Conservation (phyloP, 23 red algal genomes). For the Gracilaria domingensis region DNA sequence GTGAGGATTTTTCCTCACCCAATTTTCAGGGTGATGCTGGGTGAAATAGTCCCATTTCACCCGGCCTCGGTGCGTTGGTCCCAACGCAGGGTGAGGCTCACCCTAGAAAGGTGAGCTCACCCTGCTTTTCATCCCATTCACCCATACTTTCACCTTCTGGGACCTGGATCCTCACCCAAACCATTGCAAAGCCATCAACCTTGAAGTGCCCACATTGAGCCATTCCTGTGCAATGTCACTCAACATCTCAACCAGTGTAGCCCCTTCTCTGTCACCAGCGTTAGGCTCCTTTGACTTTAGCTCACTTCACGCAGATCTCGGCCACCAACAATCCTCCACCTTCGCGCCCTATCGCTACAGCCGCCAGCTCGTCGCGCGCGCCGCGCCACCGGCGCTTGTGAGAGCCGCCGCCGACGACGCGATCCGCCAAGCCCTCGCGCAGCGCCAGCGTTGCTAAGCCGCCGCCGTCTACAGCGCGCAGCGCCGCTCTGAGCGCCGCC, state of each 20-base stretch:
- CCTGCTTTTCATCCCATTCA: not conserved
- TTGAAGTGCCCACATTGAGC: too few species aligned
- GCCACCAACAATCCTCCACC: not conserved
- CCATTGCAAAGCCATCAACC: not conserved
- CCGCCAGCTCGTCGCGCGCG: slow-evolving; percentile 27
- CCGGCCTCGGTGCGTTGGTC: not conserved
- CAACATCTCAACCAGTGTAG: not conserved
- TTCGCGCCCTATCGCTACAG: not conserved
- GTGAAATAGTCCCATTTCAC: not conserved
- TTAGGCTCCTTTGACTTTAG: not conserved
- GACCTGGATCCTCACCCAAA: not conserved
- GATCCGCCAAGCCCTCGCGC: slow-evolving; percentile 22
- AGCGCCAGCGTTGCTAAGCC: not conserved
- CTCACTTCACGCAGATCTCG: not conserved
- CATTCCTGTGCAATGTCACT: too few species aligned
- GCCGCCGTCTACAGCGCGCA: not conserved
- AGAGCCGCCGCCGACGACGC: not conserved
- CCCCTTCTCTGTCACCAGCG: not conserved
- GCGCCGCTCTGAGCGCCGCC: not conserved
- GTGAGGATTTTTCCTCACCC: not conserved
- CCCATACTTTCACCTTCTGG: not conserved
- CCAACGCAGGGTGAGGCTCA: not conserved
- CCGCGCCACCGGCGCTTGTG: slow-evolving; percentile 56
- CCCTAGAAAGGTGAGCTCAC: not conserved
- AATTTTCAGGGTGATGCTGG: not conserved